These are phyloP conservation scores for Kwoniella newhampshirensis DNA, from an alignment of 768 basidiomycete genomes.

Conservation along the genomic window DNA sequence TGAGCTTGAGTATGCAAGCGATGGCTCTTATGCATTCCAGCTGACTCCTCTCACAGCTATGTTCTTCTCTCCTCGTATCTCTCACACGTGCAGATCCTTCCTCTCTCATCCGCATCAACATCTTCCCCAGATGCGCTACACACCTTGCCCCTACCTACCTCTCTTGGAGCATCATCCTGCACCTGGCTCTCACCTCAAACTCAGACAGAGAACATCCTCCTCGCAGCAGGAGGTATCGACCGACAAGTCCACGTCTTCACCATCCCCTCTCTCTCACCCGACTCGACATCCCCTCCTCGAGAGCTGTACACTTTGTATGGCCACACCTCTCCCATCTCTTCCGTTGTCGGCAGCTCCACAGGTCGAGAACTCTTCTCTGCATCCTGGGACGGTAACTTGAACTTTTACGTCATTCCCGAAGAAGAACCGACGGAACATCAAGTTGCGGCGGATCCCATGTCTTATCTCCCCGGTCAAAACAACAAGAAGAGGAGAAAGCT, in stretches of 20 bases:
- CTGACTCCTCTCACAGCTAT: slow-evolving; percentile 21
- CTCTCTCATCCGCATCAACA: slow-evolving; percentile 30
- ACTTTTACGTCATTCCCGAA: slow-evolving; percentile 59
- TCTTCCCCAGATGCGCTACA: slow-evolving; percentile 27
- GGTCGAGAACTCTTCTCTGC: slow-evolving; percentile 73
- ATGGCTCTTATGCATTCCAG: too few relatives aligned
- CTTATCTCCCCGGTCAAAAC: slow-evolving; percentile 48
- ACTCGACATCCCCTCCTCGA: slow-evolving; percentile 46
- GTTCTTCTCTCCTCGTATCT: slow-evolving; percentile 52
- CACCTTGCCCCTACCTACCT: slow-evolving; percentile 47
- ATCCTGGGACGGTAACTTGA: slow-evolving; percentile 83
- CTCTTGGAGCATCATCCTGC: slow-evolving; percentile 50
- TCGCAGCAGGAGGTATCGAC: slow-evolving; percentile 53
- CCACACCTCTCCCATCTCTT: slow-evolving; percentile 78
- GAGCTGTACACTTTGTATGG: slow-evolving; percentile 72
- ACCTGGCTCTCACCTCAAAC: slow-evolving; percentile 46
- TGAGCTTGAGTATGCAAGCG: slow-evolving; percentile 33
- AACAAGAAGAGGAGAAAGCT: slow-evolving; percentile 69
- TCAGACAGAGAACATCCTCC: slow-evolving; percentile 31
- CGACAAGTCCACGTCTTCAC: slow-evolving; percentile 50
- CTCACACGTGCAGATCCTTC: slow-evolving; percentile 48
- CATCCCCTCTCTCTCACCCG: slow-evolving; percentile 51
- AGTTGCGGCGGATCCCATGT: slow-evolving; percentile 57
- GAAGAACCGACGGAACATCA: slow-evolving; percentile 66
- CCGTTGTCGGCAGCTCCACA: slow-evolving; percentile 61